Percentiles rank a stretch among this genome's conserved stretches.
Evolutionary conservation across 352 stramenopile genomes (phyloP).

Genomic region (Phytophthora litchii): DNA sequence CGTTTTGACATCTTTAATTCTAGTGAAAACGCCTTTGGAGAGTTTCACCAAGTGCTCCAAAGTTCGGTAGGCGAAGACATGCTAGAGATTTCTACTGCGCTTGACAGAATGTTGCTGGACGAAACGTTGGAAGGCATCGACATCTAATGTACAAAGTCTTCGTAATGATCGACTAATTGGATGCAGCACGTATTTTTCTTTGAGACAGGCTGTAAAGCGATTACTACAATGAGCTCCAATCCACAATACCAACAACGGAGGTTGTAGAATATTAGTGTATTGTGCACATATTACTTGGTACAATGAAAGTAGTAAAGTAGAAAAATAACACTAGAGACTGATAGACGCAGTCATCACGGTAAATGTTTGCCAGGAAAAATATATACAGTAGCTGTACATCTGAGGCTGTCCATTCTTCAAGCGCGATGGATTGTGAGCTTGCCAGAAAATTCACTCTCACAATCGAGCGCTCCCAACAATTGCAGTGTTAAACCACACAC

Average conservation of each 20-base stretch:
- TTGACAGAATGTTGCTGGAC: slow-evolving; percentile 27
- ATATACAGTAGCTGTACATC: no score
- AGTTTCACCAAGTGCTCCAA: slow-evolving; percentile 27
- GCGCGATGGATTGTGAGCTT: neutral
- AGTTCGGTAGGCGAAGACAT: slow-evolving; percentile 23
- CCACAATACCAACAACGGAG: no score
- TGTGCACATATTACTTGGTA: no score
- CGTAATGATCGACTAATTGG: no score
- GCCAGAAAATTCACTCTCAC: slow-evolving; percentile 4
- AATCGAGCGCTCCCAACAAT: neutral
- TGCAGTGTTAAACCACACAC: neutral
- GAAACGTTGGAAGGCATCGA: slow-evolving; percentile 30
- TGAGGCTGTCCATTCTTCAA: slow-evolving; percentile 1
- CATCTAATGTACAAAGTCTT: slow-evolving; percentile 4
- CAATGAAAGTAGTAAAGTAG: no score
- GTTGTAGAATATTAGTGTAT: no score
- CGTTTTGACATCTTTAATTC: neutral
- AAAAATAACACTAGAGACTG: no score
- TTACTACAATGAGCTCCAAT: no score
- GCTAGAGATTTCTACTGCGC: slow-evolving; percentile 18
- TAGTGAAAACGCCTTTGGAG: neutral
- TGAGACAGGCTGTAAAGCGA: no score
- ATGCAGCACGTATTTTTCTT: no score
- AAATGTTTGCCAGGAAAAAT: no score
- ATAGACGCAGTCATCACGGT: no score